Evolutionary conservation across 129 eudicot species (phyloP).

Genomic region (Artemisia annua): DNA sequence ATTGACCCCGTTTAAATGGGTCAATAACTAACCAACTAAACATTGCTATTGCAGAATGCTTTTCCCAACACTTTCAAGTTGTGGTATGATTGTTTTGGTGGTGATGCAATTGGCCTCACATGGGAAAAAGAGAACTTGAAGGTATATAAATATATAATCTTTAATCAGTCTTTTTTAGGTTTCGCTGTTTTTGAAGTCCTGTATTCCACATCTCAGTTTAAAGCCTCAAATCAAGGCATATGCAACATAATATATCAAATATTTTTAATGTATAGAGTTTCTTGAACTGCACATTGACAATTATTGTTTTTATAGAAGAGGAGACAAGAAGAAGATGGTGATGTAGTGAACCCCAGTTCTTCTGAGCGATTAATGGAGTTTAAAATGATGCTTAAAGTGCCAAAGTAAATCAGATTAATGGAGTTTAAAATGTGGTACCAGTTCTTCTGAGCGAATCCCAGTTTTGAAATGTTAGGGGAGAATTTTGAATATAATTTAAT

Average conservation of each 20-base stretch:
- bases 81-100: conserved; percentile 93
- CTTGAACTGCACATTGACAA: neutral
- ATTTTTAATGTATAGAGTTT: conserved; percentile 1
- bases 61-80: conserved; percentile 69
- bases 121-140: conserved; percentile 65
- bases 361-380: no score
- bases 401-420: conserved; percentile 40
- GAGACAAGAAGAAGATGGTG: conserved; percentile 45
- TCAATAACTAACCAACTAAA: neutral
- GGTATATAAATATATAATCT: conserved; percentile 52
- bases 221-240: neutral
- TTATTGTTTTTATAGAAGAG: conserved; percentile 58
- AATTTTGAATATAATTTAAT: conserved; percentile 1
- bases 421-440: conserved; percentile 25
- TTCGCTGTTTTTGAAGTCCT: neutral
- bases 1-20: neutral
- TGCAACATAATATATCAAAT: neutral
- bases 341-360: conserved; percentile 31
- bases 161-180: conserved; percentile 1
- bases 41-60: conserved; percentile 49
- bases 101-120: conserved; percentile 91
- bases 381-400: conserved; percentile 83
- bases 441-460: conserved; percentile 18
- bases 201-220: neutral
- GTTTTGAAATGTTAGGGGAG: conserved; percentile 27